Evolutionary conservation across 371 early-diverging fungal species (phyloP).

Genomic region (Coemansia sp.): DNA sequence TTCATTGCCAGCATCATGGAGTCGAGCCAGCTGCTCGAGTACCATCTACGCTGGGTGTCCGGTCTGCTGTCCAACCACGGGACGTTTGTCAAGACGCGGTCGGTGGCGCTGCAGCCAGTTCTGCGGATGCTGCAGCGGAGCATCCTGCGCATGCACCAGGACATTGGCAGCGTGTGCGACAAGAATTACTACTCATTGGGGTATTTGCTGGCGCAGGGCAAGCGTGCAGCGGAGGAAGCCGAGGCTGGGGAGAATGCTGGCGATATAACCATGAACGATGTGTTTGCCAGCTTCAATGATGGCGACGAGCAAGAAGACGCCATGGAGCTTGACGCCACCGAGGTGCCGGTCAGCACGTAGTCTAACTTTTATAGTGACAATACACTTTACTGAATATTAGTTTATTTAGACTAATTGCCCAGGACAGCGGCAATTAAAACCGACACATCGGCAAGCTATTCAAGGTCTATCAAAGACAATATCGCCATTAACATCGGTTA

Average conservation of each 20-base stretch:
- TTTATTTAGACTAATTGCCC: too few relatives aligned
- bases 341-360: conserved; percentile 3
- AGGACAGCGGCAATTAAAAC: too few relatives aligned
- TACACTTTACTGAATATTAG: too few relatives aligned
- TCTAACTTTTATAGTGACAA: background rate
- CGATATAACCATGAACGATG: conserved; percentile 30
- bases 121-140: conserved; percentile 80
- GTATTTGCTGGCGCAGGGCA: conserved; percentile 62
- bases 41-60: conserved; percentile 80
- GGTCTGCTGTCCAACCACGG: conserved; percentile 78
- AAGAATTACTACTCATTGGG: conserved; percentile 75
- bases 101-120: conserved; percentile 69
- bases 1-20: conserved; percentile 79
- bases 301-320: conserved; percentile 15
- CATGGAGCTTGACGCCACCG: conserved; percentile 23
- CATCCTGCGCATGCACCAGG: conserved; percentile 53
- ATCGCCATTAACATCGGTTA: too few relatives aligned
- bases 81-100: conserved; percentile 74
- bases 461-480: too few relatives aligned
- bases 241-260: conserved; percentile 2
- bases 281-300: conserved; percentile 26
- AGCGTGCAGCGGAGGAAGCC: conserved; percentile 26
- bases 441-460: too few relatives aligned
- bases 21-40: conserved; percentile 80
- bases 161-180: conserved; percentile 65